phyloP scores from a whole-genome alignment of 768 basidiomycete species.

The Multifurca ochricompacta region DNA sequence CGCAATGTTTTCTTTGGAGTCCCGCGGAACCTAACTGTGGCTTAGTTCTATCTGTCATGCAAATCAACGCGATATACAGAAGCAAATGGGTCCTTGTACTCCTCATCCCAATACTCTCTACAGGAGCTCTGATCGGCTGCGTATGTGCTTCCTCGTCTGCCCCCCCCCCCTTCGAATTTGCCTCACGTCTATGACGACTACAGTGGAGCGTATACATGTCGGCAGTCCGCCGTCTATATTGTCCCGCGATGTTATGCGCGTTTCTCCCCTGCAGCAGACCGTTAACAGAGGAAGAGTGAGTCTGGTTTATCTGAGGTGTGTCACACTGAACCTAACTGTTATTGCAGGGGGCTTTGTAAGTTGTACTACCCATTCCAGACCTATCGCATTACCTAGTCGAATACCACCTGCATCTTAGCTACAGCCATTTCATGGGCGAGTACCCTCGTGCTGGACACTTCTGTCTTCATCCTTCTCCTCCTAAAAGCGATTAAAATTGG shows the following conservation, averaged over 20 bases:
- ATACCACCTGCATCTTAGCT: neutral
- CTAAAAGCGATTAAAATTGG: neutral
- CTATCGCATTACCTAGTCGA: too few species aligned
- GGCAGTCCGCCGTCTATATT: neutral
- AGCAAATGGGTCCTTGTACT: neutral
- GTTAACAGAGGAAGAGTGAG: neutral
- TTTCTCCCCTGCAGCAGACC: neutral
- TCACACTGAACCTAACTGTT: neutral
- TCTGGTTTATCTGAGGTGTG: neutral
- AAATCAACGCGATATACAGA: neutral
- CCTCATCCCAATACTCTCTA: neutral
- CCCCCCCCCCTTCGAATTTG: neutral
- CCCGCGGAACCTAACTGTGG: too few species aligned
- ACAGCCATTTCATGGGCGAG: neutral
- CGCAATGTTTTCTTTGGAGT: neutral
- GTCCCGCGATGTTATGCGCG: neutral
- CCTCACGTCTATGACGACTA: neutral
- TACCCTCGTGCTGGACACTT: neutral
- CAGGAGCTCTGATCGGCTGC: neutral
- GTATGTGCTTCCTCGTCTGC: neutral
- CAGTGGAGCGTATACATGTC: neutral
- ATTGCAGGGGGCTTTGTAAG: neutral
- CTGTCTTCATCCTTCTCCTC: neutral
- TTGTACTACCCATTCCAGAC: too few species aligned
- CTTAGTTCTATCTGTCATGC: neutral